Evolutionary conservation across 345 rosid genomes (phyloP).

Genomic region (rapeseed (Brassica napus)): DNA sequence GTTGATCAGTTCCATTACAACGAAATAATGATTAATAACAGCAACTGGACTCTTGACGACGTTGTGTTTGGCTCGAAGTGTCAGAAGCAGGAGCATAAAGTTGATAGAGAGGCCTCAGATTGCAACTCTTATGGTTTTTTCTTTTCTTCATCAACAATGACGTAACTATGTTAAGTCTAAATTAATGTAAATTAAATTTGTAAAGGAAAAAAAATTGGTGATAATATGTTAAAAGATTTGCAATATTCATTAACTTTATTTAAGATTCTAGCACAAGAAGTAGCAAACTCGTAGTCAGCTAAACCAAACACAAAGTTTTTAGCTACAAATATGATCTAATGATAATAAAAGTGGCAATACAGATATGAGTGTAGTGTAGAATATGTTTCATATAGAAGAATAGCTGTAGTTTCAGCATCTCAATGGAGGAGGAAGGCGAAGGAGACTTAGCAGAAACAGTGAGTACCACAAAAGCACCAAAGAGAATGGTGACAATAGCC

Average conservation of each 20-base stretch:
- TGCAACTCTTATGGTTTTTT: constrained; percentile 38
- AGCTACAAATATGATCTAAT: not conserved
- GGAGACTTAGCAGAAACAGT: constrained; percentile 52
- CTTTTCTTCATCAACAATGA: constrained; percentile 41
- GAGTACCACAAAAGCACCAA: constrained; percentile 66
- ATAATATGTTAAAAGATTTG: not conserved
- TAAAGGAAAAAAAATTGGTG: not conserved
- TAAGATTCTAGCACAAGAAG: constrained; percentile 4
- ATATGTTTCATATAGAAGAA: constrained; percentile 46
- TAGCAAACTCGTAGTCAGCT: constrained; percentile 22
- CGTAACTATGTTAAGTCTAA: constrained; percentile 47
- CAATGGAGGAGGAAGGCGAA: constrained; percentile 15
- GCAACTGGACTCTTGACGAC: constrained; percentile 42
- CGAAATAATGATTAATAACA: constrained; percentile 23
- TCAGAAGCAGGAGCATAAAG: constrained; percentile 47
- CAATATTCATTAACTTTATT: not conserved
- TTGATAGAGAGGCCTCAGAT: constrained; percentile 29
- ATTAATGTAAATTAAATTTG: constrained; percentile 4
- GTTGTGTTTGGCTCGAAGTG: constrained; percentile 47
- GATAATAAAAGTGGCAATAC: not conserved
- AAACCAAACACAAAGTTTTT: constrained; percentile 1
- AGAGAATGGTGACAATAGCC: constrained; percentile 67
- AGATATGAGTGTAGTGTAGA: constrained; percentile 14
- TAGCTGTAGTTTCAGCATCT: constrained; percentile 53
- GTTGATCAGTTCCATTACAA: constrained; percentile 21